Conservation (phyloP, 345 rosid genomes). For the Conringia planisiliqua region DNA sequence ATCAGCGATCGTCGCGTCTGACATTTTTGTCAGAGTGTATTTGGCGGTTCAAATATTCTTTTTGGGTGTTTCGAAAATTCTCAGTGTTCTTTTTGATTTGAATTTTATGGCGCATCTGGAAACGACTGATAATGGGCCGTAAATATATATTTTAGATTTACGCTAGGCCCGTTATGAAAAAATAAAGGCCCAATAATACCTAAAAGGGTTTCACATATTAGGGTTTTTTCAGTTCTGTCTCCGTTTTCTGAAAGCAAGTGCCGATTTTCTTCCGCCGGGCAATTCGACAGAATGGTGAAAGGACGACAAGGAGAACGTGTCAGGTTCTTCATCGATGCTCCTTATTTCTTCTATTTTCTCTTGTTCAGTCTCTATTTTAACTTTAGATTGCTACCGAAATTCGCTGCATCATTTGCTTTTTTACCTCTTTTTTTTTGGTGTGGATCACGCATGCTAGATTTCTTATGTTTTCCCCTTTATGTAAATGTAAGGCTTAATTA, state of each 20-base stretch:
- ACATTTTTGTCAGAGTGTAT: slow-evolving; percentile 23
- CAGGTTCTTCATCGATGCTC: slow-evolving; percentile 38
- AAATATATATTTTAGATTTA: background rate
- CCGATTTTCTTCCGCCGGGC: slow-evolving; percentile 2
- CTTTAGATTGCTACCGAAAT: background rate
- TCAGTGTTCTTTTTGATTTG: background rate
- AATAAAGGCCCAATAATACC: background rate
- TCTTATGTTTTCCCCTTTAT: background rate
- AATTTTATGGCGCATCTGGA: background rate
- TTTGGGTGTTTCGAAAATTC: background rate
- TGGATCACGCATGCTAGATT: background rate
- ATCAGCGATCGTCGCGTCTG: slow-evolving; percentile 24
- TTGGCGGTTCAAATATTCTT: slow-evolving; percentile 22
- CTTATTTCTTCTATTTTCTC: background rate
- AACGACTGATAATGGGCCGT: background rate
- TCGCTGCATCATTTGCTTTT: background rate
- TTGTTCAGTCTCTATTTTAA: background rate
- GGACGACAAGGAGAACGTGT: slow-evolving; percentile 89
- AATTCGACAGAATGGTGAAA: slow-evolving; percentile 56
- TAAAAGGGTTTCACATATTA: background rate
- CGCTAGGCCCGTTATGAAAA: background rate
- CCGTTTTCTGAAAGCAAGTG: slow-evolving; percentile 11
- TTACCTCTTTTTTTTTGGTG: background rate
- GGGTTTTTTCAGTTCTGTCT: background rate
- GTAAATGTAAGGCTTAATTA: background rate